A percentile compares a stretch with the other conserved stretches of the same genome.
phyloP scores from a whole-genome alignment of 1,284 basidiomycete genomes.

The Sporisorium sorghi region DNA sequence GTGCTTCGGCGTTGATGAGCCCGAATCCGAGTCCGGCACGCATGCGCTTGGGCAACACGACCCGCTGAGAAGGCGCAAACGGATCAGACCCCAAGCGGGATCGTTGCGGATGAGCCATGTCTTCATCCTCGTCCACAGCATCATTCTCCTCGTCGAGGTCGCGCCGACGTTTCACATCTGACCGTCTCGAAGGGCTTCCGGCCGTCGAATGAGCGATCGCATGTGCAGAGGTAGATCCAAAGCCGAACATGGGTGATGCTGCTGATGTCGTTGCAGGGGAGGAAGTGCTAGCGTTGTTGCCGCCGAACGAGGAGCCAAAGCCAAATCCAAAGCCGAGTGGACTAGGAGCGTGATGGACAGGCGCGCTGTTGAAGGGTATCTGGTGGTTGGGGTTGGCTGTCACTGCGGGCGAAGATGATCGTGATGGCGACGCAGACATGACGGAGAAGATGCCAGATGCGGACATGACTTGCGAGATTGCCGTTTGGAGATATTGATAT shows the following conservation, averaged over 20 bases:
- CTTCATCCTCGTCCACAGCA: conserved; percentile 45
- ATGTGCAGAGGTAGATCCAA: conserved; percentile 15
- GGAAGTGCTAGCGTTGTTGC: conserved; percentile 23
- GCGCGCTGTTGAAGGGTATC: conserved; percentile 55
- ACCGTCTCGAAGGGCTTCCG: conserved; percentile 26
- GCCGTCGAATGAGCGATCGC: conserved; percentile 13
- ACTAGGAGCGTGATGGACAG: conserved; percentile 55
- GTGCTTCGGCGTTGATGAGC: conserved; percentile 30
- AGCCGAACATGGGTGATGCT: conserved; percentile 29
- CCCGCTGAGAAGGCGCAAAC: conserved; percentile 17
- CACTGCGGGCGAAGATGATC: conserved; percentile 48
- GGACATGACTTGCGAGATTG: conserved; percentile 19
- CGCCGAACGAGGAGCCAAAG: conserved; percentile 54
- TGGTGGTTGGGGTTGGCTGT: conserved; percentile 45
- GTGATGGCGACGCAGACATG: conserved; percentile 47
- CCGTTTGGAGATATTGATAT: background rate
- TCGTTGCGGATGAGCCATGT: conserved; percentile 40
- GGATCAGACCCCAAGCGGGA: conserved; percentile 22
- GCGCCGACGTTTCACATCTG: conserved; percentile 49
- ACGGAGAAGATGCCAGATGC: conserved; percentile 29
- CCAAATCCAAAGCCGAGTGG: conserved; percentile 59
- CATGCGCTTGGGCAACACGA: conserved; percentile 52
- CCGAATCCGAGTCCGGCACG: conserved; percentile 53
- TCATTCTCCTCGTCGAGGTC: conserved; percentile 42
- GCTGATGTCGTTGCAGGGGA: conserved; percentile 23